Evolutionary conservation across 1,284 basidiomycete genomes (phyloP).

Genomic region (Fistulina hepatica): DNA sequence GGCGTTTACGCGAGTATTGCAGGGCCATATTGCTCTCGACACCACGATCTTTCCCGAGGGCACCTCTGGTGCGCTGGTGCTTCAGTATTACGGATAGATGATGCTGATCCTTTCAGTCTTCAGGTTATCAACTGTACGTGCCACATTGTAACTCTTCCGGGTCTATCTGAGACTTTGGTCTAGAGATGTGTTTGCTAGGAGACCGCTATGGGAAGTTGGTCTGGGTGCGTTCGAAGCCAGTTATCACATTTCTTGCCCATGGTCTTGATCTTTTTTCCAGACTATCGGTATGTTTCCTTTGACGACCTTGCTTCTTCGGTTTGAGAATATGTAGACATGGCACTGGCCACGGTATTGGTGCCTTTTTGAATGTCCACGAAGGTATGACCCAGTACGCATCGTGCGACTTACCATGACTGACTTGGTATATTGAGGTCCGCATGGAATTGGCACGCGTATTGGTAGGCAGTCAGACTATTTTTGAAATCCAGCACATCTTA

Average conservation of each 20-base stretch:
- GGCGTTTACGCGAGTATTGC: conserved; percentile 88
- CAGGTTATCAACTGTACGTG: conserved; percentile 52
- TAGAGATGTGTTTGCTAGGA: conserved; percentile 28
- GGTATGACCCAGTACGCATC: conserved; percentile 22
- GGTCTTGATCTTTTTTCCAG: conserved; percentile 17
- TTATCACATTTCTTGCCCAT: neutral
- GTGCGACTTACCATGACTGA: neutral
- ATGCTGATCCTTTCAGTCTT: conserved; percentile 1
- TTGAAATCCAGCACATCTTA: neutral
- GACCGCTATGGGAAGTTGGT: conserved; percentile 85
- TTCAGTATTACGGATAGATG: neutral
- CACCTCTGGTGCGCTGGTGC: conserved; percentile 55
- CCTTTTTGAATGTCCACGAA: conserved; percentile 91
- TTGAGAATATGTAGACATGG: conserved; percentile 48
- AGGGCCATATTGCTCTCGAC: conserved; percentile 93
- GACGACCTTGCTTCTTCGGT: neutral
- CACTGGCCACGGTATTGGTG: conserved; percentile 91
- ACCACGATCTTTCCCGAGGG: conserved; percentile 78
- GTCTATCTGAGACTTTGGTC: neutral
- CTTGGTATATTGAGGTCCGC: conserved; percentile 42
- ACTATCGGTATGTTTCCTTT: conserved; percentile 30
- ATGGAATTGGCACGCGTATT: conserved; percentile 77
- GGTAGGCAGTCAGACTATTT: conserved; percentile 26
- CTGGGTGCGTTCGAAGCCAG: conserved; percentile 61
- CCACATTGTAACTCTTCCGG: neutral